These are phyloP conservation scores for Pulicaria dysenterica DNA, from an alignment of 129 eudicot species.

Conservation along the genomic window DNA sequence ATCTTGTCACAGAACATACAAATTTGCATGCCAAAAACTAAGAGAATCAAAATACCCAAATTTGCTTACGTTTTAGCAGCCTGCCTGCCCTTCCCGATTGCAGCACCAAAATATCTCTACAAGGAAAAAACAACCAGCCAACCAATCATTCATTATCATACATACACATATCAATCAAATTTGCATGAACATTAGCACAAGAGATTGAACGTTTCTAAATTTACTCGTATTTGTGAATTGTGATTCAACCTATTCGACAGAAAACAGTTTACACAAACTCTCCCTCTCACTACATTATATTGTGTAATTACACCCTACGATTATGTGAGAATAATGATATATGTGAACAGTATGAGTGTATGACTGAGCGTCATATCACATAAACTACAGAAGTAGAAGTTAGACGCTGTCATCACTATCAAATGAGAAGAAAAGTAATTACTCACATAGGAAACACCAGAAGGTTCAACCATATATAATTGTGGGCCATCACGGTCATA, in stretches of 20 bases:
- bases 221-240: not conserved
- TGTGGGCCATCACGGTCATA: slow-evolving; percentile 98
- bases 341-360: not conserved
- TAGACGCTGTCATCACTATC: not conserved
- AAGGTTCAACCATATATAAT: slow-evolving; percentile 95
- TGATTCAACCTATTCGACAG: not conserved
- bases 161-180: not conserved
- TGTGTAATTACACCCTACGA: not conserved
- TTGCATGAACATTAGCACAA: not conserved
- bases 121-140: slow-evolving; percentile 19
- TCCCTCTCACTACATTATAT: not conserved
- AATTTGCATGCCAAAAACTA: not conserved
- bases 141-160: slow-evolving; percentile 2
- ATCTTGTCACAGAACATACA: slow-evolving; percentile 2
- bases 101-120: slow-evolving; percentile 95
- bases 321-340: not conserved
- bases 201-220: not conserved
- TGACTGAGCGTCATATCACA: not conserved
- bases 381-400: not conserved
- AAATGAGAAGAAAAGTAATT: not conserved
- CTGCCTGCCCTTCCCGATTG: slow-evolving; percentile 96
- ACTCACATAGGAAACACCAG: slow-evolving; percentile 97
- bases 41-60: not conserved
- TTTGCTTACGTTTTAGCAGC: slow-evolving; percentile 95
- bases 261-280: not conserved